Conservation (phyloP, 352 stramenopile species). For the Phytophthora pluvialis region DNA sequence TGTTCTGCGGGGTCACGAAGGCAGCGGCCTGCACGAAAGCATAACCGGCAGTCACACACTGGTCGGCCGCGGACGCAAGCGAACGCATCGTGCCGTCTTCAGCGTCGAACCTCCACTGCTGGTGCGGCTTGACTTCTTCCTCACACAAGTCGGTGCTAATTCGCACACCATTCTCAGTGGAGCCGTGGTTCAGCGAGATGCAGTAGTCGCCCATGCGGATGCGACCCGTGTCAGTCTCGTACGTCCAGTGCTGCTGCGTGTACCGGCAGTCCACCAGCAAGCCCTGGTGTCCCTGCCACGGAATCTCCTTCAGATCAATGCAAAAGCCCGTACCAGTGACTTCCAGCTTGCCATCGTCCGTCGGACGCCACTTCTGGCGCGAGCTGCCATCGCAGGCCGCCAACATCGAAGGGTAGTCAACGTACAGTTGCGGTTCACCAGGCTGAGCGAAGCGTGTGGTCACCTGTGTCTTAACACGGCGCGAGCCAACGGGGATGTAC, state of each 20-base stretch:
- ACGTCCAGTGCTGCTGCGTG: slow-evolving; percentile 73
- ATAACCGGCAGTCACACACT: slow-evolving; percentile 85
- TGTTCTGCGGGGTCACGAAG: slow-evolving; percentile 77
- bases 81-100: slow-evolving; percentile 62
- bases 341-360: slow-evolving; percentile 74
- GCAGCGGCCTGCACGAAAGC: slow-evolving; percentile 70
- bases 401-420: slow-evolving; percentile 65
- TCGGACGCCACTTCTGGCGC: slow-evolving; percentile 63
- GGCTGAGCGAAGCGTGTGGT: slow-evolving; percentile 53
- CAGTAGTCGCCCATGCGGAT: slow-evolving; percentile 75
- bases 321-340: slow-evolving; percentile 68
- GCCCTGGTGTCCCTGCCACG: slow-evolving; percentile 65
- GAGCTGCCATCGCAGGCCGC: slow-evolving; percentile 71
- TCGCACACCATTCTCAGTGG: slow-evolving; percentile 52
- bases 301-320: slow-evolving; percentile 54
- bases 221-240: slow-evolving; percentile 43
- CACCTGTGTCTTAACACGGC: slow-evolving; percentile 67
- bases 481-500: slow-evolving; percentile 81
- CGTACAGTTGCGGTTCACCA: slow-evolving; percentile 67
- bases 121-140: slow-evolving; percentile 37
- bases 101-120: slow-evolving; percentile 66
- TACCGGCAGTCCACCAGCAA: slow-evolving; percentile 74
- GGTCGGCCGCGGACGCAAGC: slow-evolving; percentile 40
- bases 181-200: slow-evolving; percentile 73
- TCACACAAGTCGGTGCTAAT: slow-evolving; percentile 66